phyloP scores from a whole-genome alignment of 2,329 filamentous ascomycete species.

The Penicillium sp. region DNA sequence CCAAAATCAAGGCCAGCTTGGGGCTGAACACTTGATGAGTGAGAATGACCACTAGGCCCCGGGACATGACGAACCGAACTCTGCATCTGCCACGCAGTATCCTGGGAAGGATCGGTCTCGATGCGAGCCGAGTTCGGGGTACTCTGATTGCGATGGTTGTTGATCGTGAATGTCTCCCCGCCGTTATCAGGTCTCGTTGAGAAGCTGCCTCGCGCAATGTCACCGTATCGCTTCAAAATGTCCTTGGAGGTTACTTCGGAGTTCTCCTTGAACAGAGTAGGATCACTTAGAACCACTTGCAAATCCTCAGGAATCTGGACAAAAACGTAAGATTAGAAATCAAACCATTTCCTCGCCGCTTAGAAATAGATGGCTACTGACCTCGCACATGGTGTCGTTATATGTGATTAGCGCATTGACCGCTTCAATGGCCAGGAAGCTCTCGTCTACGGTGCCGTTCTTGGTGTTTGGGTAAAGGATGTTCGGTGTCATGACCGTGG shows the following conservation, averaged over 20 bases:
- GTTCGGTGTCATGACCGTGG: slow-evolving; percentile 96
- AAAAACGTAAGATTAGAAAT: slow-evolving; percentile 3
- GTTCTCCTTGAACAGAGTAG: slow-evolving; percentile 75
- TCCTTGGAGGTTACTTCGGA: slow-evolving; percentile 95
- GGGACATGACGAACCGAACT: slow-evolving; percentile 77
- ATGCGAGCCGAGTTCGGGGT: slow-evolving; percentile 64
- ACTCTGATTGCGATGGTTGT: slow-evolving; percentile 44
- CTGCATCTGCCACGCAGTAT: slow-evolving; percentile 75
- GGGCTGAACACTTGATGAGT: slow-evolving; percentile 34
- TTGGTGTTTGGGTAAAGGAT: slow-evolving; percentile 77
- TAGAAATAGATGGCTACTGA: slow-evolving; percentile 56
- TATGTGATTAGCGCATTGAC: slow-evolving; percentile 88
- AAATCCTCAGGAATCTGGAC: slow-evolving; percentile 88
- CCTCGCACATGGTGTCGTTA: slow-evolving; percentile 97
- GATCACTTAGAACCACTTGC: slow-evolving; percentile 81
- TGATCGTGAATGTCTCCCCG: slow-evolving; percentile 57
- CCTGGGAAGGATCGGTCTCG: slow-evolving; percentile 80
- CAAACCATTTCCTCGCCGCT: no score
- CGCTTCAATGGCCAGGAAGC: slow-evolving; percentile 90
- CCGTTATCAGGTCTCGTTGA: slow-evolving; percentile 57
- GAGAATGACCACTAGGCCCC: slow-evolving; percentile 43
- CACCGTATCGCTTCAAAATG: slow-evolving; percentile 89
- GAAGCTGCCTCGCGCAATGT: slow-evolving; percentile 70
- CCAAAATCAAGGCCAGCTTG: slow-evolving; percentile 33
- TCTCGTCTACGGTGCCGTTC: slow-evolving; percentile 76